These are phyloP conservation scores for Copromyces sp. DNA, from an alignment of 495 filamentous ascomycete genomes.

Conservation along the genomic window DNA sequence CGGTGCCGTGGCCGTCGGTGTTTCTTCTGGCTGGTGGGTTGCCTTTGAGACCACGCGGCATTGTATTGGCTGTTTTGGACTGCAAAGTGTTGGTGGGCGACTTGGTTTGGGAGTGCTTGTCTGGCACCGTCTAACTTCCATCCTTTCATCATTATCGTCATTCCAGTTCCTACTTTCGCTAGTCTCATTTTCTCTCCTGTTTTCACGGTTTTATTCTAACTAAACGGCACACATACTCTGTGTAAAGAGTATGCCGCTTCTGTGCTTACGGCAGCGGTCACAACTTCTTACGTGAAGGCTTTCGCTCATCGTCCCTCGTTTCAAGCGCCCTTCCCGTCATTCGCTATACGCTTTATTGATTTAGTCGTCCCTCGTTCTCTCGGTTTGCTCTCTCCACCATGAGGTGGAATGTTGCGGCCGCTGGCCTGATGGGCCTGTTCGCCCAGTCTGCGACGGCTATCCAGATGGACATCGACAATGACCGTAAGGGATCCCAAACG, in stretches of 20 bases:
- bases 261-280: background rate
- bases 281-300: background rate
- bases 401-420: constrained; percentile 11
- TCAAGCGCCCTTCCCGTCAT: background rate
- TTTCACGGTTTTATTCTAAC: background rate
- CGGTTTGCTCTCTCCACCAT: constrained; percentile 8
- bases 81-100: background rate
- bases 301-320: background rate
- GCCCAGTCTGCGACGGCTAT: constrained; percentile 16
- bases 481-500: constrained; percentile 10
- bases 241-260: background rate
- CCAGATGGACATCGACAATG: constrained; percentile 15
- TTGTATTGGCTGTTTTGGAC: background rate
- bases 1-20: background rate
- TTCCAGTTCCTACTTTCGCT: background rate
- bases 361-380: background rate
- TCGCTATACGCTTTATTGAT: background rate
- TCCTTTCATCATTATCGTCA: background rate
- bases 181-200: background rate
- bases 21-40: background rate
- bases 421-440: constrained; percentile 14
- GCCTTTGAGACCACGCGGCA: background rate
- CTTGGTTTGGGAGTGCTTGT: background rate
- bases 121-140: background rate
- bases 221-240: background rate